Evolutionary conservation across 2,329 filamentous ascomycete species (phyloP).

Genomic region (Fusarium sp.): DNA sequence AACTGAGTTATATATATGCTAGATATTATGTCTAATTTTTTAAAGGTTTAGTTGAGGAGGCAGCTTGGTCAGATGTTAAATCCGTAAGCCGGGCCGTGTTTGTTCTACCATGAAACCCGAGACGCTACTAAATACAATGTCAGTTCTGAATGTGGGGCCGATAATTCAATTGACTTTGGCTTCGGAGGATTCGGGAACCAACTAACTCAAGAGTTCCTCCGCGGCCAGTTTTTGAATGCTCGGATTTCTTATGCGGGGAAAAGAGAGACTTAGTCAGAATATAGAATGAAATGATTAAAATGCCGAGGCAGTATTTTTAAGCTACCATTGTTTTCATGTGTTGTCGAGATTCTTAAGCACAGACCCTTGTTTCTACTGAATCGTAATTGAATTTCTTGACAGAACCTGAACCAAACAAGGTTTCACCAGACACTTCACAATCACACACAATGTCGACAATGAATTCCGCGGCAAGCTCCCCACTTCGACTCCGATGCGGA

Average conservation of each 20-base stretch:
- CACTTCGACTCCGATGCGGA: accelerated
- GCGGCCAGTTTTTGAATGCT: not conserved
- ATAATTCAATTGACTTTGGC: not conserved
- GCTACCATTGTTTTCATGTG: too few species aligned
- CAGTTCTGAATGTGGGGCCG: not conserved
- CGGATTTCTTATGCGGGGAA: too few species aligned
- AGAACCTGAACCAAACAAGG: not conserved
- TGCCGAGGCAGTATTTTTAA: too few species aligned
- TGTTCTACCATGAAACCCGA: not conserved
- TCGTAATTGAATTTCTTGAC: not conserved
- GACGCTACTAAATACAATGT: not conserved
- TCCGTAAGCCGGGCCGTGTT: not conserved
- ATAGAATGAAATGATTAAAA: too few species aligned
- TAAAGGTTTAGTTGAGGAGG: not conserved
- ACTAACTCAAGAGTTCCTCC: not conserved
- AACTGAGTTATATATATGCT: conserved; percentile 1
- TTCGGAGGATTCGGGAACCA: not conserved
- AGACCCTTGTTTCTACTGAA: not conserved
- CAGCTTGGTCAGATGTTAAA: not conserved
- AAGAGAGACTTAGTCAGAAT: too few species aligned
- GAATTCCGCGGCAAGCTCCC: accelerated
- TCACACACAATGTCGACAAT: not conserved
- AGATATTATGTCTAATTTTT: not conserved
- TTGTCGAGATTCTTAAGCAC: too few species aligned
- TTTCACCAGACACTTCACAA: not conserved